A percentile compares a stretch with the other conserved stretches of the same genome.
Evolutionary conservation across 306 rosid species (phyloP).

Genomic region (Ormosia semicastrata): DNA sequence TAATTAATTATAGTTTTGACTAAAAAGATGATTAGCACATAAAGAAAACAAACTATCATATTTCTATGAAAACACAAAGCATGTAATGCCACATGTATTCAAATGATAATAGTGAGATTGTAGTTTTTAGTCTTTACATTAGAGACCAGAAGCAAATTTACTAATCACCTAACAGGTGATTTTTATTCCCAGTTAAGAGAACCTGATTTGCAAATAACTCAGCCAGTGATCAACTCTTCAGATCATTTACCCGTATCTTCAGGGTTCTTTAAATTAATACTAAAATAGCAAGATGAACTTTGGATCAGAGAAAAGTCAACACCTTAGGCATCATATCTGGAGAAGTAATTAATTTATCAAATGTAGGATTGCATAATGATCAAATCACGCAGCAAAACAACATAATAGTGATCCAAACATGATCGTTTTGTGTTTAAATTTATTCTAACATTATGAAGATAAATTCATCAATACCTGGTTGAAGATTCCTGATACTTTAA

Average conservation of each 20-base stretch:
- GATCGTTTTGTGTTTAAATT: too few species aligned
- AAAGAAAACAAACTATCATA: neutral
- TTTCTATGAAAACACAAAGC: neutral
- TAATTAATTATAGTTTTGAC: neutral
- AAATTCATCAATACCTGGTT: too few species aligned
- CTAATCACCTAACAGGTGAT: neutral
- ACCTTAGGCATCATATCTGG: constrained; percentile 99
- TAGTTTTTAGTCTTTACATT: neutral
- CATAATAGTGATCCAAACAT: too few species aligned
- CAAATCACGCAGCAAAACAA: too few species aligned
- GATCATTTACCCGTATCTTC: neutral
- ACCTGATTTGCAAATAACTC: neutral
- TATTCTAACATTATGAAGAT: too few species aligned
- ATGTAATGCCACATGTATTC: neutral
- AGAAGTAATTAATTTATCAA: constrained; percentile 94
- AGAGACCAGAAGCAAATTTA: neutral
- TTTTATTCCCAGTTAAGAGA: constrained; percentile 10
- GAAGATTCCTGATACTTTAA: too few species aligned
- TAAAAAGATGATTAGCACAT: neutral
- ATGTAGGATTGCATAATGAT: too few species aligned
- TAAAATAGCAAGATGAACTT: neutral
- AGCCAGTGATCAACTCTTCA: neutral
- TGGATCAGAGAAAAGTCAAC: constrained; percentile 15
- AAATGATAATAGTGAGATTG: neutral
- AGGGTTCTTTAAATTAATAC: neutral